Conservation (phyloP, 768 basidiomycete species). For the Daedaleopsis nitida region DNA sequence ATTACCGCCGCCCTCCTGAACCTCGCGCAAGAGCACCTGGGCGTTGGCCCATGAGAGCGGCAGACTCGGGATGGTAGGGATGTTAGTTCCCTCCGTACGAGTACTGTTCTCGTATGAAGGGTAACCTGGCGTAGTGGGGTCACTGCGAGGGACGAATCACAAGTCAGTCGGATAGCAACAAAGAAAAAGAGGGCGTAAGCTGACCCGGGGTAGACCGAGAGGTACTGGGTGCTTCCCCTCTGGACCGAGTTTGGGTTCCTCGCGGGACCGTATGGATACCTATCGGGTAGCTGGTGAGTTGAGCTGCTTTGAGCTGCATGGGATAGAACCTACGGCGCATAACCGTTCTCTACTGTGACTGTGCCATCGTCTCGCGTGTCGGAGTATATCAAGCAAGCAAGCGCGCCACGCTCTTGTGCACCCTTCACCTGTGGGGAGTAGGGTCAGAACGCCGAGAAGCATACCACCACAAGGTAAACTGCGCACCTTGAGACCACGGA, state of each 20-base stretch:
- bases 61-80: conserved; percentile 81
- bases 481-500: conserved; percentile 82
- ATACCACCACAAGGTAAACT: not conserved
- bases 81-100: conserved; percentile 57
- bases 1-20: conserved; percentile 46
- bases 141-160: conserved; percentile 37
- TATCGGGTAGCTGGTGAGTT: conserved; percentile 11
- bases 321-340: conserved; percentile 44
- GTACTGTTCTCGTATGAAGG: conserved; percentile 86
- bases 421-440: conserved; percentile 59
- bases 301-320: not conserved
- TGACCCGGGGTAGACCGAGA: conserved; percentile 56
- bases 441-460: not conserved
- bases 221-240: conserved; percentile 79
- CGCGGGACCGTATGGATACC: conserved; percentile 86
- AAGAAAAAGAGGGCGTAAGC: not conserved
- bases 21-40: conserved; percentile 50
- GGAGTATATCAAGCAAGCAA: conserved; percentile 78
- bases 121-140: conserved; percentile 85
- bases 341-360: conserved; percentile 77
- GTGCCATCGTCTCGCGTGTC: conserved; percentile 87
- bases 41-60: conserved; percentile 91
- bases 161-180: too few relatives aligned
- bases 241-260: conserved; percentile 83
- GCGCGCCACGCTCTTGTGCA: conserved; percentile 82